Evolutionary conservation across 2,329 filamentous ascomycete genomes (phyloP), one percentile per base, ranked within the genome.

Genomic region (Colletotrichum caudatum): DNA sequence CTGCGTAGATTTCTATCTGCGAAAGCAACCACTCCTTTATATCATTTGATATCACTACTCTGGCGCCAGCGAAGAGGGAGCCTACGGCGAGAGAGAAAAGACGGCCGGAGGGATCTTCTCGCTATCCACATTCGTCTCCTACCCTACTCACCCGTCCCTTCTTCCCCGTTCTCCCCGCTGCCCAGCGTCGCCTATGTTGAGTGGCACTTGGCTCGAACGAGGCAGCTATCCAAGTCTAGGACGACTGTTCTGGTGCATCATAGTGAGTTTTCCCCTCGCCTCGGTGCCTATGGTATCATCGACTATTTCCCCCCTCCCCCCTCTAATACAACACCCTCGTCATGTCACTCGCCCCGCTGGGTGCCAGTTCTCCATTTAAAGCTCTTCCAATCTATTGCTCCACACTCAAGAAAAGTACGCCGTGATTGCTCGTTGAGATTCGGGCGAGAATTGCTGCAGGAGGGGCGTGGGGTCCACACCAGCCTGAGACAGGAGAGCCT

Each of bases 371-470:
- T 53, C 57, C 18, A 37, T 56, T 67, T 35, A 29, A 44, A 33
- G 23, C 20, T 26, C 26, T 46, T n/a, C 20, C 37, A 50, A 26
- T 12, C 18, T 51, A 9, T 35, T 53, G 46, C 53, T 39, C 60
- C 51, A 29, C 23, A 14, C 64, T 78, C 88, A 94, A 78, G 88
- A 87, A 83, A 97, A 97, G 84, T 92, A 94, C 74, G 89, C 89
- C 81, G 92, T 91, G 72, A 97, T 93, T 14, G 89, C 91, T 78
- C 91, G 89, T 82, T 98, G 95, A 73, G 93, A 92, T 76, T 97
- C 93, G 2, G 91, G 91, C 16, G 91, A 89, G 78, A 98, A 90
- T 68, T 91, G 90, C 72, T 90, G 89, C 66, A 97, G 86, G 62
- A 97, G 85, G 75, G 93, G 91, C 72, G 90, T 90, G 2, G 93